Base-by-base conservation (phyloP, 2,329 filamentous ascomycete species). In the Colletotrichum tamarilloi region DNA sequence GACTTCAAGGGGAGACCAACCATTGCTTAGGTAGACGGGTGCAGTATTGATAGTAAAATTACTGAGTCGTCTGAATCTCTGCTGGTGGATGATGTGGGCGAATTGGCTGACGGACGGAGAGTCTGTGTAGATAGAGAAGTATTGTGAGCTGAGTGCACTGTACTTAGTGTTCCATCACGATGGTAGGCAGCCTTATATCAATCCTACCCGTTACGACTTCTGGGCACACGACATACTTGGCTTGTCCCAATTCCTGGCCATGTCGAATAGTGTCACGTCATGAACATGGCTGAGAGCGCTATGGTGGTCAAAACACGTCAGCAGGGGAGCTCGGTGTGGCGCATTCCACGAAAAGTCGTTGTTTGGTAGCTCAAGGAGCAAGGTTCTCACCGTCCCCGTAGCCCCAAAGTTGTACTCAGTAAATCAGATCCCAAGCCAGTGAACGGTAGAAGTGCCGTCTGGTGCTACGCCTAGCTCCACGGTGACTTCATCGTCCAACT, bases 401-500 rank as follows among this genome's bases (percentile, higher is more conserved):
- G 57, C 52, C 32, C 57, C n/a, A 35, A 14, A 46, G 26, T 19
- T 16, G 14, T 12, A 14, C 22, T 11, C 19, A 14, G 4, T 42
- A 60, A 67, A 28, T 24, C 30, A 49, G 28, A 14, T 49, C 19
- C 59, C 26, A 57, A 52, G 63, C 46, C 38, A 30, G 12, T 11
- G 32, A 24, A 49, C 56, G 38, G 68, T 26, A 58, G 4, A 49
- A 22, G 64, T 62, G 68, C 68, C 58, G 32, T 30, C 19, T 42
- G 16, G 49, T 22, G 16, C 32, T 56, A 16, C n/a, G 28, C 22
- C 49, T 68, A 42, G 67, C 60, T 53, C 60, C 60, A 62, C 35
- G 60, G 57, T 73, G 71, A 73, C 60, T 71, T 73, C 71, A 71
- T 73, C 56, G 24, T 49, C 46, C 16, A 22, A 24, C 59, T 73